Conservation (phyloP, 495 filamentous ascomycete genomes). For the Pyrenula aspistea region DNA sequence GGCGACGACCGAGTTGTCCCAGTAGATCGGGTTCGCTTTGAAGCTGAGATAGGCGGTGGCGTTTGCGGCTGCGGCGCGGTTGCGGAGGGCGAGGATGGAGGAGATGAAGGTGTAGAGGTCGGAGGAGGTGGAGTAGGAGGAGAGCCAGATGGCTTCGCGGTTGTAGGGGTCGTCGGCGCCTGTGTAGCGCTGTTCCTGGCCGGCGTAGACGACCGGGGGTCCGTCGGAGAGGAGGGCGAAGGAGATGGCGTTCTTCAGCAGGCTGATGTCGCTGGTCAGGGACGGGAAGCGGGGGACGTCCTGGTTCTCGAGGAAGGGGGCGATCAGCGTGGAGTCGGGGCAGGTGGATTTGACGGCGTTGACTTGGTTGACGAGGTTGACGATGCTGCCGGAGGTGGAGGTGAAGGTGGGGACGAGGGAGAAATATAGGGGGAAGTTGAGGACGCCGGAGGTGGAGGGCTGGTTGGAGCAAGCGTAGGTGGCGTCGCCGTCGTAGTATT, state of each 20-base stretch:
- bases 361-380: conserved; percentile 45
- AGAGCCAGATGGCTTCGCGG: conserved; percentile 67
- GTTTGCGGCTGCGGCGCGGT: conserved; percentile 21
- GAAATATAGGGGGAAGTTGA: conserved; percentile 62
- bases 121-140: conserved; percentile 43
- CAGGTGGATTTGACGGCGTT: conserved; percentile 41
- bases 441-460: conserved; percentile 40
- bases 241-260: conserved; percentile 56
- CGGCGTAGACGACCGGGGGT: conserved; percentile 50
- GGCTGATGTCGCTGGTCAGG: conserved; percentile 31
- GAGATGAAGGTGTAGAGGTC: conserved; percentile 54
- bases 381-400: conserved; percentile 44
- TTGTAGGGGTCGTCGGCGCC: conserved; percentile 54
- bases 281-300: conserved; percentile 58
- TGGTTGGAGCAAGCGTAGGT: conserved; percentile 55
- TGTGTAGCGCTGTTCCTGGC: conserved; percentile 64
- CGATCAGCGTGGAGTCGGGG: conserved; percentile 50
- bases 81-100: conserved; percentile 46
- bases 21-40: conserved; percentile 33
- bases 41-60: conserved; percentile 2
- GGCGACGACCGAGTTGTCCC: conserved; percentile 42
- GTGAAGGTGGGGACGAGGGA: conserved; percentile 50
- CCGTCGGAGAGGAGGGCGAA: conserved; percentile 62
- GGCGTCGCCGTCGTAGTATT: conserved; percentile 53
- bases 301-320: conserved; percentile 73